These are phyloP conservation scores for Boletus patriciae DNA, from an alignment of 768 basidiomycete species.

Conservation along the genomic window DNA sequence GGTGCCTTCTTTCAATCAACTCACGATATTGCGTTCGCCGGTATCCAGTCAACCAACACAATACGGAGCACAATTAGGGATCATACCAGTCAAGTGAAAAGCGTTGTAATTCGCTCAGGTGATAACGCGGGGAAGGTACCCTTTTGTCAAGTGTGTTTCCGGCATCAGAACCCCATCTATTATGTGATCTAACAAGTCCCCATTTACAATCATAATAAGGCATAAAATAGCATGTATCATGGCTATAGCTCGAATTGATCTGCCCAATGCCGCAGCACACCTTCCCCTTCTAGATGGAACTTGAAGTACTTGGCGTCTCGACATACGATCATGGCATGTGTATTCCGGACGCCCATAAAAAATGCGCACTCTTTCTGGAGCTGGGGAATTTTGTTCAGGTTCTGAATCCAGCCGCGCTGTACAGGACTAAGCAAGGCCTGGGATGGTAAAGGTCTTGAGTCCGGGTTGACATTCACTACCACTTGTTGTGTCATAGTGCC, in stretches of 20 bases:
- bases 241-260: constrained; percentile 51
- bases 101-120: not conserved
- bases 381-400: constrained; percentile 65
- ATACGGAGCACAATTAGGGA: constrained; percentile 8
- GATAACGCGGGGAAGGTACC: not conserved
- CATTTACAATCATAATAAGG: no score
- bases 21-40: not conserved
- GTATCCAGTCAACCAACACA: constrained; percentile 14
- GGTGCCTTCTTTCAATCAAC: not conserved
- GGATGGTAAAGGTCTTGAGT: constrained; percentile 17
- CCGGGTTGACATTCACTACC: not conserved
- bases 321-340: constrained; percentile 72
- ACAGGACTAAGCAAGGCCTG: constrained; percentile 52
- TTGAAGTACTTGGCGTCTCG: constrained; percentile 64
- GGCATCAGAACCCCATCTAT: no score
- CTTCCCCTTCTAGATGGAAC: constrained; percentile 58
- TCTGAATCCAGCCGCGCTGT: constrained; percentile 56
- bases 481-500: not conserved
- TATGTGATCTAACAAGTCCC: no score
- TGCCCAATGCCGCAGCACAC: constrained; percentile 72
- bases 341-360: constrained; percentile 57
- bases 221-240: not conserved
- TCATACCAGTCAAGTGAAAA: not conserved
- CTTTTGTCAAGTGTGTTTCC: constrained; percentile 6
- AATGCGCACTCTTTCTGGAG: constrained; percentile 71